These are phyloP conservation scores for Leishmania gerbilli DNA, from an alignment of 208 protist species.

Conservation along the genomic window DNA sequence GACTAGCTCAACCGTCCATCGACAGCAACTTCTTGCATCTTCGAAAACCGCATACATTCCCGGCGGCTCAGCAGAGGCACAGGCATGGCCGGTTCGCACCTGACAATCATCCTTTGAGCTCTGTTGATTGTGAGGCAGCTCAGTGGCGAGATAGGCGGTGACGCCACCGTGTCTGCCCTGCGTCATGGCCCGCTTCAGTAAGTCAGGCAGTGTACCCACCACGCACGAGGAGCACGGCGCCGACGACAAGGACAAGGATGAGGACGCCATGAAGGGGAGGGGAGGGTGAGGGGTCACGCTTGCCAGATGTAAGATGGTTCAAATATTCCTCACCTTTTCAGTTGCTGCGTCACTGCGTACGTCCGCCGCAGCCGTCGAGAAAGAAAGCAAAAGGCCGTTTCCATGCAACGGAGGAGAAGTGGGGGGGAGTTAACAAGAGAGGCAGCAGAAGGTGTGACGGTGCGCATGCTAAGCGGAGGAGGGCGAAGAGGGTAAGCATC, in stretches of 20 bases:
- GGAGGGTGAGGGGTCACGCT: background rate
- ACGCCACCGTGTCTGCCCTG: background rate
- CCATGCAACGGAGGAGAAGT: background rate
- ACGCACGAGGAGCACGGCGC: constrained; percentile 5
- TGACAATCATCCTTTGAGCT: background rate
- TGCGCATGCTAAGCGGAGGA: background rate
- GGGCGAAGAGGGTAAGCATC: background rate
- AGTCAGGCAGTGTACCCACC: constrained; percentile 6
- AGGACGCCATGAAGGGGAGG: constrained; percentile 1
- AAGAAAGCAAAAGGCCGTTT: background rate
- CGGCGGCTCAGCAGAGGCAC: background rate
- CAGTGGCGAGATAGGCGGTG: constrained; percentile 6
- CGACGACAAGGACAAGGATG: background rate
- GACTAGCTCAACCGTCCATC: constrained; percentile 13
- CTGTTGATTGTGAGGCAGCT: background rate
- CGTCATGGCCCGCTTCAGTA: background rate
- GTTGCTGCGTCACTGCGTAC: background rate
- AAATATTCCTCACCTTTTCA: background rate
- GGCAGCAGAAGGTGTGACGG: background rate
- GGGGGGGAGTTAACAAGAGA: background rate
- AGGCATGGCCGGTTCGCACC: background rate
- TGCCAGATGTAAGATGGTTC: background rate
- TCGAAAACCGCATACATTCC: constrained; percentile 11
- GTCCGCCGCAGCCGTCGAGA: background rate
- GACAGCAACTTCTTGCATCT: background rate